These are phyloP conservation scores for Tuber calosporum DNA, from an alignment of 495 filamentous ascomycete genomes.

Conservation along the genomic window DNA sequence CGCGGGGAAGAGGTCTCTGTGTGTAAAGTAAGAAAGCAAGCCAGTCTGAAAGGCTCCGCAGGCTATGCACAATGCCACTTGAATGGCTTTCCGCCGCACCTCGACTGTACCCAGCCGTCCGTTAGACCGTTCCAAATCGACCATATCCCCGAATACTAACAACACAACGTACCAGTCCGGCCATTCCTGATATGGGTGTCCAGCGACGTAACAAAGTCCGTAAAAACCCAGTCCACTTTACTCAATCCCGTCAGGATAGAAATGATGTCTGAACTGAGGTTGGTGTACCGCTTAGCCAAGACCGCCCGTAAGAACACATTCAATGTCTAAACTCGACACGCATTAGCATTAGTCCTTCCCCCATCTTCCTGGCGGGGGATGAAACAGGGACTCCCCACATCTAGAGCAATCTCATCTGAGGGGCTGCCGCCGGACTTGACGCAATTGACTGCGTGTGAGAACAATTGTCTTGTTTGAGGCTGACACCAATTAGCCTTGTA, in stretches of 20 bases:
- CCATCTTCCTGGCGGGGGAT: neutral
- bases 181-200: slow-evolving; percentile 77
- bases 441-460: slow-evolving; percentile 62
- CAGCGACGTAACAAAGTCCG: slow-evolving; percentile 76
- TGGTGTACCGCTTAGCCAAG: slow-evolving; percentile 85
- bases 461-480: slow-evolving; percentile 69
- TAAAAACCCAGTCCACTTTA: slow-evolving; percentile 74
- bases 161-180: slow-evolving; percentile 53
- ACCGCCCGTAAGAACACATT: slow-evolving; percentile 76
- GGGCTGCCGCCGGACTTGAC: slow-evolving; percentile 57
- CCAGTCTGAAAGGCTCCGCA: slow-evolving; percentile 91
- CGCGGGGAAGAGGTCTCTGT: slow-evolving; percentile 86
- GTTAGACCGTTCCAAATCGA: slow-evolving; percentile 14
- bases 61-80: slow-evolving; percentile 73
- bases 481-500: slow-evolving; percentile 39
- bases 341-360: slow-evolving; percentile 11
- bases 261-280: slow-evolving; percentile 92
- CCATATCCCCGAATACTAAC: neutral
- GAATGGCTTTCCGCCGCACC: slow-evolving; percentile 69
- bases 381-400: slow-evolving; percentile 52
- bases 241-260: slow-evolving; percentile 79
- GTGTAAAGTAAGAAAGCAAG: slow-evolving; percentile 88
- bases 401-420: slow-evolving; percentile 71
- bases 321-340: slow-evolving; percentile 59
- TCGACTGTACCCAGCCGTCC: slow-evolving; percentile 50